These are phyloP conservation scores for Lippia alba DNA, from an alignment of 305 asterid species.

Conservation along the genomic window DNA sequence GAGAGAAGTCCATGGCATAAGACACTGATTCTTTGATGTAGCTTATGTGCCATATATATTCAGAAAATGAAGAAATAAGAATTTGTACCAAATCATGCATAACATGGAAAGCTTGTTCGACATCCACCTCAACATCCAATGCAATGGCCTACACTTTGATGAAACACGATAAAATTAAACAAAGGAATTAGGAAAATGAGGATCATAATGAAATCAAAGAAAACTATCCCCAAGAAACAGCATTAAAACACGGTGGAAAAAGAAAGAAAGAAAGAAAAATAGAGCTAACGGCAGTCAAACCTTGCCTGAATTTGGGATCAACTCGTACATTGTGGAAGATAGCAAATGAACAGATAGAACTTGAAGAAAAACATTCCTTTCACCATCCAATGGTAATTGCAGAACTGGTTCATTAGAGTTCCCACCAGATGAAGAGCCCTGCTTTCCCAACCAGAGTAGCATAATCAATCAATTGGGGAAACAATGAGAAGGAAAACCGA, in stretches of 20 bases:
- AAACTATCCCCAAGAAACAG: not conserved
- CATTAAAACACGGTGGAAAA: not conserved
- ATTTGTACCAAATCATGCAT: slow-evolving; percentile 61
- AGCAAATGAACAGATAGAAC: slow-evolving; percentile 58
- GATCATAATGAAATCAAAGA: slow-evolving; percentile 16
- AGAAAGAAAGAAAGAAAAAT: not conserved
- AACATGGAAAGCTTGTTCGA: slow-evolving; percentile 64
- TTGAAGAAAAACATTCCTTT: slow-evolving; percentile 50
- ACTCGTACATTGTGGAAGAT: slow-evolving; percentile 55
- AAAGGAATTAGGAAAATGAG: not conserved
- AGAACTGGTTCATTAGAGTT: slow-evolving; percentile 30
- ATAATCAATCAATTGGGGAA: not conserved
- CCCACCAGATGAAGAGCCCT: slow-evolving; percentile 55
- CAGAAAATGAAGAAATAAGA: not conserved
- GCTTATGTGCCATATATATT: no score
- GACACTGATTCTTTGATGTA: not conserved
- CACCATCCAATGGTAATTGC: slow-evolving; percentile 39
- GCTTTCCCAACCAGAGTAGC: slow-evolving; percentile 31
- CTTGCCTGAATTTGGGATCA: slow-evolving; percentile 77
- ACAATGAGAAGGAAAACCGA: not conserved
- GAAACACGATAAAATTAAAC: slow-evolving; percentile 25
- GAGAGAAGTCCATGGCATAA: no score
- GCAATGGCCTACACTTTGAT: slow-evolving; percentile 47
- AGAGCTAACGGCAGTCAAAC: slow-evolving; percentile 48
- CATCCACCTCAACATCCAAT: slow-evolving; percentile 56